Evolutionary conservation across 805 yeast genomes (phyloP), one percentile per base, ranked within the genome.

Genomic region (Sugiyamaella boreocaroliniensis): DNA sequence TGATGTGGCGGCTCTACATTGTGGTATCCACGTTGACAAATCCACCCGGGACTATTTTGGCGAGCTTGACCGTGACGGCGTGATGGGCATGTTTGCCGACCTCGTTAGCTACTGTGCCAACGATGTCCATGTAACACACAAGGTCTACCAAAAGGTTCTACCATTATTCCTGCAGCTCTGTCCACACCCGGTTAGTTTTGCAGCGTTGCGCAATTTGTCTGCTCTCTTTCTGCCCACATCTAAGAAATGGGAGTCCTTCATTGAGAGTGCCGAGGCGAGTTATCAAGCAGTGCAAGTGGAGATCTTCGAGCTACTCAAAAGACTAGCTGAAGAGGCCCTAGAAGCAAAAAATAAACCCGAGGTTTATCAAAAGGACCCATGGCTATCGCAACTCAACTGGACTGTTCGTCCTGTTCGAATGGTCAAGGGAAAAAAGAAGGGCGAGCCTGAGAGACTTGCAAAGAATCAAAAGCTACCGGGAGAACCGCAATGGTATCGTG

Each of bases 101-200:
- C 72, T 90, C 55, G 81, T 89, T 73, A 67, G 69, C 40, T 93
- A 95, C 70, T 95, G 99, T 75, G 89, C 96, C 0, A 70, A 68
- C 4, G 99, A 93, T 70, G 96, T 89, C 0, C 70, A 71, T 7
- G 83, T 84, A 1, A 93, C 99, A 0, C 84, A 77, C 61, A 71
- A 71, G 54, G 88, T 92, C 1, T 83, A 83, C 58, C 72, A 76
- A 53, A 80, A 80, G 54, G 78, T 89, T 0, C 79, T 82, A 32
- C 97, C 96, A 1, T 70, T 72, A 37, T 93, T 87, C 62, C 66
- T 78, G 26, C 61, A 72, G 32, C 77, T 80, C 48, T 81, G 90
- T 44, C 96, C 99, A 0, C 99, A 93, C 68, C 97, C 99, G 0
- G 95, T 92, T 1, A 86, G 95, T 14, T 85, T 90, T 71, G 90